phyloP scores from a whole-genome alignment of 805 yeast genomes.

The Wickerhamiella brachini region DNA sequence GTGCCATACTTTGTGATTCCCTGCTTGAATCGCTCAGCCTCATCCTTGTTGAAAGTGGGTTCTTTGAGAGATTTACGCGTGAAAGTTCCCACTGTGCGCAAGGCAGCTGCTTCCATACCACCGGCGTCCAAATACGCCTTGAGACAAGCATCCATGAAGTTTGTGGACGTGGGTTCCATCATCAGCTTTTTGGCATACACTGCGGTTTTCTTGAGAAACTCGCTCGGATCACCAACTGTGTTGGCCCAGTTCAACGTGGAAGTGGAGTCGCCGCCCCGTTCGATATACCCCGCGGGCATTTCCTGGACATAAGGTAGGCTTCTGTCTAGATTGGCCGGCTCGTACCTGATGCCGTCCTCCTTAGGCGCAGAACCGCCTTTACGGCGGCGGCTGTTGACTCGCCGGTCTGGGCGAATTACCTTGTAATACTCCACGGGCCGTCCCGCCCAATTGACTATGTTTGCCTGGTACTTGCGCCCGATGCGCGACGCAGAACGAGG shows the following conservation, averaged over 20 bases:
- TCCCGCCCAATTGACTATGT: conserved; percentile 48
- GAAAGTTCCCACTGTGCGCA: conserved; percentile 31
- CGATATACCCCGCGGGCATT: conserved; percentile 66
- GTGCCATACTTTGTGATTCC: conserved; percentile 63
- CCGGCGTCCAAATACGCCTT: conserved; percentile 37
- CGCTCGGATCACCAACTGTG: conserved; percentile 30
- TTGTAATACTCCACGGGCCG: conserved; percentile 57
- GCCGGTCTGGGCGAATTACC: conserved; percentile 10
- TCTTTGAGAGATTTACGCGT: conserved; percentile 52
- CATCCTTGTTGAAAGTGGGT: conserved; percentile 59
- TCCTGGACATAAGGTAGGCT: conserved; percentile 53
- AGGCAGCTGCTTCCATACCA: conserved; percentile 41
- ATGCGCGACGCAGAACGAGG: conserved; percentile 69
- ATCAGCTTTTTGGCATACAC: conserved; percentile 43
- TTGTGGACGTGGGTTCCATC: conserved; percentile 54
- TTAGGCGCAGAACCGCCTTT: not conserved
- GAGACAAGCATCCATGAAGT: conserved; percentile 65
- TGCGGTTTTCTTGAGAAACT: conserved; percentile 41
- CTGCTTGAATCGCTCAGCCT: conserved; percentile 54
- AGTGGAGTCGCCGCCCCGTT: conserved; percentile 55
- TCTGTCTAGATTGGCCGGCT: conserved; percentile 13
- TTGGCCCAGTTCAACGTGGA: conserved; percentile 47
- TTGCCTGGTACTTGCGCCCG: conserved; percentile 55
- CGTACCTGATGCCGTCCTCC: not conserved
- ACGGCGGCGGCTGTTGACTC: conserved; percentile 11